These are phyloP conservation scores for Beauveria australis DNA, from an alignment of 2,329 filamentous ascomycete species.

Conservation along the genomic window DNA sequence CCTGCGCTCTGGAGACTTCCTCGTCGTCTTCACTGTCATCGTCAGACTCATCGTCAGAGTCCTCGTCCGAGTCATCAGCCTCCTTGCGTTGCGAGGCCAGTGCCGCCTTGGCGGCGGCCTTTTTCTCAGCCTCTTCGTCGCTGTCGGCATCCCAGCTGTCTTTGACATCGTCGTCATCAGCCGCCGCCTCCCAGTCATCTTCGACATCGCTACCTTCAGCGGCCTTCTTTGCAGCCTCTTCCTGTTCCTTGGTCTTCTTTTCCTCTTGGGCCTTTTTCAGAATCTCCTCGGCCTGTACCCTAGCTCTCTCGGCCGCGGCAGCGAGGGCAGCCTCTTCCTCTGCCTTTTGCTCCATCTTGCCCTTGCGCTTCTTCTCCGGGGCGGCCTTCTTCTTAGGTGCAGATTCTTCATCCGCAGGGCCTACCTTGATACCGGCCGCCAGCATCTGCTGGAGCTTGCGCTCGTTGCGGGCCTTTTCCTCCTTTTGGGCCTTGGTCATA, in stretches of 20 bases:
- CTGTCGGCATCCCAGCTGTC: conserved; percentile 91
- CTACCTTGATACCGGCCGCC: conserved; percentile 66
- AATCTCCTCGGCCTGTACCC: conserved; percentile 57
- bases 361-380: conserved; percentile 75
- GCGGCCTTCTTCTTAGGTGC: conserved; percentile 69
- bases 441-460: conserved; percentile 79
- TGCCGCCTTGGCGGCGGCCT: conserved; percentile 12
- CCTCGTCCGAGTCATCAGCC: conserved; percentile 32
- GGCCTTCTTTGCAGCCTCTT: conserved; percentile 47
- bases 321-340: conserved; percentile 73
- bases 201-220: conserved; percentile 54
- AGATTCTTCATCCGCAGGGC: conserved; percentile 43
- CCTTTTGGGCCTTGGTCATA: conserved; percentile 76
- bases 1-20: conserved; percentile 62
- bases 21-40: conserved; percentile 58
- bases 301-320: conserved; percentile 68
- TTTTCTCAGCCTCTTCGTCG: conserved; percentile 56
- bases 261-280: conserved; percentile 54
- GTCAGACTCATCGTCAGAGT: conserved; percentile 22
- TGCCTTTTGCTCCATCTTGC: conserved; percentile 50
- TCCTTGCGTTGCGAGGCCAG: conserved; percentile 13
- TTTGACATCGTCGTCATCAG: conserved; percentile 72
- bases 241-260: conserved; percentile 49
- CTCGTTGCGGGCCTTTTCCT: conserved; percentile 72
- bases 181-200: conserved; percentile 83